Base-by-base conservation (phyloP, 176 grass and related monocot species). In the Chloris gayana region DNA sequence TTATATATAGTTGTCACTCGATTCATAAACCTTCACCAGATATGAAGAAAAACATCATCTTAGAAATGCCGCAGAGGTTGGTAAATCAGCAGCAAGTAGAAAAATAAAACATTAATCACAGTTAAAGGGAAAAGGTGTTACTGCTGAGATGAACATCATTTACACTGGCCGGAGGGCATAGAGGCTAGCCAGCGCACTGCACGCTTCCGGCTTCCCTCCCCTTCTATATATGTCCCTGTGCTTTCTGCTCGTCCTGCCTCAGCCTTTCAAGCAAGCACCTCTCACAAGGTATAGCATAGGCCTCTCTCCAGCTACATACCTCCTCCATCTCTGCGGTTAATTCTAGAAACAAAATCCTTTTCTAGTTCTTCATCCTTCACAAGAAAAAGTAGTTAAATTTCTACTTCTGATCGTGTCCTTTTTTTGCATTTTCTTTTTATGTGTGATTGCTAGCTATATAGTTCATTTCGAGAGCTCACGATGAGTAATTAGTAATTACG, bases 221-320 rank as follows among this genome's bases (percentile, higher is more conserved):
- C 72, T 82, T 68, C 83, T 89, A 85, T 85, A 89, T 78, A 89
- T 89, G 73, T 85, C 67, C 25, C 59, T 67, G 59, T n/a, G n/a
- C n/a, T 72, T 59, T 66, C 87, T 89, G 87, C 82, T 35, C 66
- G 77, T 82, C 79, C 72, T 86, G 79, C 79, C 73, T 86, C 78
- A 61, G 67, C 88, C 83, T 86, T 89, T 78, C 67, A 74, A 85
- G 88, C 79, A 89, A 78, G 56, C 77, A 46, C 78, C 45, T 62
- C 83, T 62, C 83, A 73, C 83, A 82, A 89, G 83, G 83, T 85
- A 89, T 44, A 66, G 25, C 63, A 59, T 72, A 73, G 73, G 72
- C 32, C 64, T 34, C 24, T 64, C 50, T 18, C 76, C 13, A 30
- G 69, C 46, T 71, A 39, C 12, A 45, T 44, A 57, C 60, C 62